Evolutionary conservation across 768 basidiomycete species (phyloP).

Genomic region (Grammothele lineata): DNA sequence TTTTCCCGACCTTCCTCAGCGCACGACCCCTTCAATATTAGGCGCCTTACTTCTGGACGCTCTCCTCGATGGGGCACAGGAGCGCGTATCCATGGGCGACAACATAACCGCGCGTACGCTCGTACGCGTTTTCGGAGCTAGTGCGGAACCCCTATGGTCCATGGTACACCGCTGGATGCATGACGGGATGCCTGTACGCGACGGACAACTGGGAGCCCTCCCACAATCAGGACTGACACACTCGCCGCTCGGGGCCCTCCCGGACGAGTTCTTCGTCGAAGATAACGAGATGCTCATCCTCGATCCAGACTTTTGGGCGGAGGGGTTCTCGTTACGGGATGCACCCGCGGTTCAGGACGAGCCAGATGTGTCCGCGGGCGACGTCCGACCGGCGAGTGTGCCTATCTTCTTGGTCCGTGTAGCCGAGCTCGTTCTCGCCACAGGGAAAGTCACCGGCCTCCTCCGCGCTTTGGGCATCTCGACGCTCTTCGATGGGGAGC

Average conservation of each 20-base stretch:
- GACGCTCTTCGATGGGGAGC: conserved; percentile 8
- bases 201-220: conserved; percentile 6
- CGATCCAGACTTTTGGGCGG: conserved; percentile 78
- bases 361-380: conserved; percentile 10
- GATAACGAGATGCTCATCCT: conserved; percentile 50
- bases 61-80: conserved; percentile 52
- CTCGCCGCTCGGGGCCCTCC: conserved; percentile 27
- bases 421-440: conserved; percentile 53
- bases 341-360: conserved; percentile 22
- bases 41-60: conserved; percentile 60
- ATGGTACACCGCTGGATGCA: conserved; percentile 71
- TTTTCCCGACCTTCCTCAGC: conserved; percentile 34
- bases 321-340: conserved; percentile 60
- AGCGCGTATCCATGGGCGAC: conserved; percentile 58
- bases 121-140: conserved; percentile 55
- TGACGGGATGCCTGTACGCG: conserved; percentile 58
- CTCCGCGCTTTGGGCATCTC: conserved; percentile 51
- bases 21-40: conserved; percentile 45
- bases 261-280: conserved; percentile 82
- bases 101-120: conserved; percentile 49
- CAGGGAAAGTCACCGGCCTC: conserved; percentile 76
- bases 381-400: conserved; percentile 18
- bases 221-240: background rate
- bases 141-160: conserved; percentile 68
- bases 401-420: conserved; percentile 63